Conservation (phyloP, 2,329 filamentous ascomycete genomes). For the Monosporascus cannonballus region DNA sequence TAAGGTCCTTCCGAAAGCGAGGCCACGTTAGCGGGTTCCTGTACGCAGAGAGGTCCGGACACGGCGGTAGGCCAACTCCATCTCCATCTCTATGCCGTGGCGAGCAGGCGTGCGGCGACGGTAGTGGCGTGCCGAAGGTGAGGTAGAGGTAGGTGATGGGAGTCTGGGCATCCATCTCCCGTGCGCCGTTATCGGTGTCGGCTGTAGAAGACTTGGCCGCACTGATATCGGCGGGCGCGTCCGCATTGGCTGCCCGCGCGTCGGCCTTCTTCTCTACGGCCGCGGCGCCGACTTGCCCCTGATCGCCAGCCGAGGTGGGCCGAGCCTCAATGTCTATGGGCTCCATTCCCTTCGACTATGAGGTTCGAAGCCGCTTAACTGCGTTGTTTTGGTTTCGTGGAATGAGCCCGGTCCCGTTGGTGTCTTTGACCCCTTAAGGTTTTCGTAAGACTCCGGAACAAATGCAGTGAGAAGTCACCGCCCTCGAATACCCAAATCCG, state of each 20-base stretch:
- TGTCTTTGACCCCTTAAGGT: too few relatives aligned
- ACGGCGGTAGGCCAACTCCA: slow-evolving; percentile 40
- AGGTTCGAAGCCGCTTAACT: too few relatives aligned
- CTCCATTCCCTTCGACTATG: not conserved
- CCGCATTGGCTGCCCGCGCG: not conserved
- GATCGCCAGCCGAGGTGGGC: not conserved
- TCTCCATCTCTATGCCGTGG: slow-evolving; percentile 9
- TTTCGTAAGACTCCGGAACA: too few relatives aligned
- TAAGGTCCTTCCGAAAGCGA: slow-evolving; percentile 58
- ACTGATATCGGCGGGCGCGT: too few relatives aligned
- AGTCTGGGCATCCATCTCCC: slow-evolving; percentile 6
- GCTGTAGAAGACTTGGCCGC: not conserved
- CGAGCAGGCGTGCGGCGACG: slow-evolving; percentile 31
- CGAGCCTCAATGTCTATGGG: not conserved
- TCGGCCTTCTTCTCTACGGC: not conserved
- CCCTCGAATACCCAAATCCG: too few relatives aligned
- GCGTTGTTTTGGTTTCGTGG: too few relatives aligned
- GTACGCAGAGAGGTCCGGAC: slow-evolving; percentile 62
- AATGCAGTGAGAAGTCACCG: too few relatives aligned
- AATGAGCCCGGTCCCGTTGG: too few relatives aligned
- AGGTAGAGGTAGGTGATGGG: slow-evolving; percentile 52
- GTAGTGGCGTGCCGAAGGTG: slow-evolving; percentile 54
- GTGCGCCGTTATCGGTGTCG: not conserved
- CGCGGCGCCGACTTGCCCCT: not conserved
- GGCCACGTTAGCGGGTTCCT: slow-evolving; percentile 71